Conservation (phyloP, 2,329 filamentous ascomycete species). For the Colletotrichum sidae region DNA sequence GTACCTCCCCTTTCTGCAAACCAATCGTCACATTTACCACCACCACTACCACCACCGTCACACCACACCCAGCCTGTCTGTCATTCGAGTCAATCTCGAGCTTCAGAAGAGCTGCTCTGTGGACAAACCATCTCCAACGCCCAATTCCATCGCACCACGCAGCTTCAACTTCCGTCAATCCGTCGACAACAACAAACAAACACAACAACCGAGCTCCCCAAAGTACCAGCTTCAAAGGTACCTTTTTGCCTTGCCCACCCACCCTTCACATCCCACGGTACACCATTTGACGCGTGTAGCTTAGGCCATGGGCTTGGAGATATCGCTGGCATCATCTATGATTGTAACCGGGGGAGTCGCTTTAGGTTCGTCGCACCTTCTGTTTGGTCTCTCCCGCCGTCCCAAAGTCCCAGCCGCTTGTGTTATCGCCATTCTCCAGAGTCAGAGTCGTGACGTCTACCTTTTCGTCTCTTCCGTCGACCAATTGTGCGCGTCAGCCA, state of each 20-base stretch:
- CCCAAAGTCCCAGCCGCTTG: neutral
- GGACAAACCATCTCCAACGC: no score
- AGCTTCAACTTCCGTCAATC: no score
- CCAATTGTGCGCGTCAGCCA: no score
- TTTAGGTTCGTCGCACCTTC: conserved; percentile 32
- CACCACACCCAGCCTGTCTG: conserved; percentile 10
- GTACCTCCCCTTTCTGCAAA: neutral
- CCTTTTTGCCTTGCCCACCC: no score
- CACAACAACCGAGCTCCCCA: no score
- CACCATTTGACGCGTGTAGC: conserved; percentile 2
- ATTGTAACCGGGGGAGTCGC: conserved; percentile 31
- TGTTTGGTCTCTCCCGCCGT: neutral
- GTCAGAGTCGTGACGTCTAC: neutral
- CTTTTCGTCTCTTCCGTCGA: neutral
- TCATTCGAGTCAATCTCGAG: neutral
- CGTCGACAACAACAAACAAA: no score
- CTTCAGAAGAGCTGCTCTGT: no score
- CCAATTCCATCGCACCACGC: no score
- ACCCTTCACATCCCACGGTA: no score
- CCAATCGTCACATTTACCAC: neutral
- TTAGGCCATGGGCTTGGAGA: conserved; percentile 38
- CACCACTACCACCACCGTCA: conserved; percentile 13
- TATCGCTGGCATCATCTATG: conserved; percentile 26
- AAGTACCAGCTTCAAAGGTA: no score
- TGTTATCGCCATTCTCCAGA: neutral